Evolutionary conservation across 352 stramenopile genomes (phyloP), one percentile per base, ranked within the genome.

Genomic region (Pythium guiyangense): DNA sequence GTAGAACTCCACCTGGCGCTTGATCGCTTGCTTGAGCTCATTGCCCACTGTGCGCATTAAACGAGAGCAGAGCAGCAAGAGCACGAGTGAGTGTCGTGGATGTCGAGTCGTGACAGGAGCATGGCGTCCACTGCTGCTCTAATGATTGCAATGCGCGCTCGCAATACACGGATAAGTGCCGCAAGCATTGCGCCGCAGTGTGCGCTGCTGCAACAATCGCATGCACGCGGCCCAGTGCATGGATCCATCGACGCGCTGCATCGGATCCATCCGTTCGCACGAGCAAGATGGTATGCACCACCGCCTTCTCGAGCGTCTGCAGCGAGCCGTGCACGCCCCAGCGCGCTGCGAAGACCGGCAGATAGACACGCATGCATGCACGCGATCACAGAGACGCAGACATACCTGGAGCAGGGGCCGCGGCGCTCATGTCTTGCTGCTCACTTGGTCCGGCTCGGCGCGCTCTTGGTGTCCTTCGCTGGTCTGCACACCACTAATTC

Each of bases 1-100:
- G 73, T 97, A 97, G 70, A 96, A 97, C 67, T 96, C 90, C 45
- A 97, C 80, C 63, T 97, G 87, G 62, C 70, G 70, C 65, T 92
- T 88, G 60, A 96, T 82, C 20, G 84, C 82, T 29, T 87, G 63
- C 63, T 90, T 89, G 39, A 96, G 69, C 54, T 88, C 79, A 46
- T 83, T 71, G 55, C 71, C 74, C 45, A 75, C 75, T 88, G 63
- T 37, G 20, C 39, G 26, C 6, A 52, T 43, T 25, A 26, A 15
- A 54, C n/a, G n/a, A n/a, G n/a, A n/a, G n/a, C n/a, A n/a, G n/a
- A n/a, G n/a, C n/a, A n/a, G 25, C 44, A 49, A 49, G 44, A 11
- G n/a, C n/a, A 18, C 22, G 25, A 12, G 20, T 50, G 9, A 27
- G n/a, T 22, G 31, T 51, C 46, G 22, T 34, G 10, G n/a, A n/a